A percentile compares a stretch with the other conserved stretches of the same genome.
Evolutionary conservation across 345 rosid species (phyloP).

Genomic region (Cardamine resedifolia): DNA sequence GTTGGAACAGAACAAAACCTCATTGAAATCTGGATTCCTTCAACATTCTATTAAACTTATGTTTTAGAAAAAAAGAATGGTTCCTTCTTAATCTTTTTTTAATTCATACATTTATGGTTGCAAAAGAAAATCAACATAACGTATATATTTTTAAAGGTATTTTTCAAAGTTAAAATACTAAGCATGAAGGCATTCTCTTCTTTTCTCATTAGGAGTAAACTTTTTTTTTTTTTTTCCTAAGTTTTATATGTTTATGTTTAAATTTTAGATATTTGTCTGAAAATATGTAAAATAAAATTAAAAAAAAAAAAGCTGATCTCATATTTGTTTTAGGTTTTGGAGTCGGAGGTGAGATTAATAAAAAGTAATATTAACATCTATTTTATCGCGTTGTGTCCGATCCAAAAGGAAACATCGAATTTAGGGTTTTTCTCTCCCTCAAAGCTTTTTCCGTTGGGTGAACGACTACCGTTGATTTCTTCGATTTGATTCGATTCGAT

Average conservation of each 20-base stretch:
- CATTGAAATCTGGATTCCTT: background rate
- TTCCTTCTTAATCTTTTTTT: background rate
- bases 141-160: background rate
- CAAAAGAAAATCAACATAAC: background rate
- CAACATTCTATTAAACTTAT: background rate
- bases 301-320: background rate
- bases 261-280: background rate
- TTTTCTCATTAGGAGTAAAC: background rate
- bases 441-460: conserved; percentile 23
- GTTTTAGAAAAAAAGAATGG: background rate
- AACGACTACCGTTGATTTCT: conserved; percentile 36
- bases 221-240: background rate
- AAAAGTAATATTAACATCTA: background rate
- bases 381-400: conserved; percentile 1
- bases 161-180: background rate
- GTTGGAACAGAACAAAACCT: background rate
- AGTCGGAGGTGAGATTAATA: background rate
- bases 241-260: background rate
- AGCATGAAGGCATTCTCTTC: background rate
- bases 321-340: background rate
- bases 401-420: conserved; percentile 18
- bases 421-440: conserved; percentile 38
- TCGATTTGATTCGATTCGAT: conserved; percentile 36
- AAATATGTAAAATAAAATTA: background rate
- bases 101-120: background rate